Evolutionary conservation across 805 yeast genomes (phyloP).

Genomic region (Yarrowia sp.): DNA sequence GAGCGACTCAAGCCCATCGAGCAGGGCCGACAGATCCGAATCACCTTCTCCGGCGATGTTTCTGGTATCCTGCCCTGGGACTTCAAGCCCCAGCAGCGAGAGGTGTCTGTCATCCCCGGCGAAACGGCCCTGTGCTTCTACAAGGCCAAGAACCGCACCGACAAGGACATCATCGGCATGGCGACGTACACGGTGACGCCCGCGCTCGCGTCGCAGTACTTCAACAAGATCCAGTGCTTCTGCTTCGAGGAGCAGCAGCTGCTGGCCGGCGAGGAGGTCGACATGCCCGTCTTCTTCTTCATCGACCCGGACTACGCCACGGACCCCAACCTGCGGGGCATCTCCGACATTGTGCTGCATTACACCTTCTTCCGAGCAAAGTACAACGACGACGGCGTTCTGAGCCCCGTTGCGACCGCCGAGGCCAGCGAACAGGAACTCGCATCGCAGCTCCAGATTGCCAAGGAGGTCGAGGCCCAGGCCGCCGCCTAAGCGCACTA

Average conservation of each 20-base stretch:
- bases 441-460: slow-evolving; percentile 1
- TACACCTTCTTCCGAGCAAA: slow-evolving; percentile 75
- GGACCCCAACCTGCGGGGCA: slow-evolving; percentile 88
- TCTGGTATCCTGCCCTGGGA: slow-evolving; percentile 92
- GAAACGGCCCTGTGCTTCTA: slow-evolving; percentile 97
- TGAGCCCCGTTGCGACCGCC: slow-evolving; percentile 32
- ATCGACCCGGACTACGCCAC: slow-evolving; percentile 93
- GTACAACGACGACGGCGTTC: slow-evolving; percentile 34
- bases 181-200: slow-evolving; percentile 97
- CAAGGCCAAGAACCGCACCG: slow-evolving; percentile 81
- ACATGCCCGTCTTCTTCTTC: slow-evolving; percentile 97
- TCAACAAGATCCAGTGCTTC: slow-evolving; percentile 95
- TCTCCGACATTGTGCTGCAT: slow-evolving; percentile 85
- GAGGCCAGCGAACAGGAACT: slow-evolving; percentile 18
- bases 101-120: slow-evolving; percentile 90
- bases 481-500: not conserved
- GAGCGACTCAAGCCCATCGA: slow-evolving; percentile 88
- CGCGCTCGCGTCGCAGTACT: slow-evolving; percentile 93
- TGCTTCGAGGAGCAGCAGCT: slow-evolving; percentile 96
- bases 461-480: slow-evolving; percentile 14
- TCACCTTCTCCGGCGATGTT: slow-evolving; percentile 90
- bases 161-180: slow-evolving; percentile 94
- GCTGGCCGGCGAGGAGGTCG: slow-evolving; percentile 95
- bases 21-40: slow-evolving; percentile 71
- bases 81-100: slow-evolving; percentile 90